Evolutionary conservation across 225 moss, liverwort and hornwort genomes (phyloP).

Genomic region (Polytrichum commune): DNA sequence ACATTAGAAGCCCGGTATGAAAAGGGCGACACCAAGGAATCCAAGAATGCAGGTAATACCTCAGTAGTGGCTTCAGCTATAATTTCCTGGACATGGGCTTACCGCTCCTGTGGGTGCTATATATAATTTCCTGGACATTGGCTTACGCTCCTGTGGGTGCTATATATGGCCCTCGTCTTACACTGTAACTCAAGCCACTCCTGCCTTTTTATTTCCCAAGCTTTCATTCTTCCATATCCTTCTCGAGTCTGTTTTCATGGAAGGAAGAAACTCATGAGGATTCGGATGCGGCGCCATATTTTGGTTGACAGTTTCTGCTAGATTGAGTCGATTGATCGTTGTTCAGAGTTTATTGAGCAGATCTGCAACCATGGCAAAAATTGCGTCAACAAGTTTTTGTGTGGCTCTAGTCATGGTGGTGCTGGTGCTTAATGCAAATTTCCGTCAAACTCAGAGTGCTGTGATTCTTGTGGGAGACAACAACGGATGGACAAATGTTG

Average conservation of each 20-base stretch:
- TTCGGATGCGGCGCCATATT: background rate
- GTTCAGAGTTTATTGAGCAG: background rate
- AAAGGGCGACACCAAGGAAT: too few relatives aligned
- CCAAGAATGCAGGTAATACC: too few relatives aligned
- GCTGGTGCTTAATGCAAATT: background rate
- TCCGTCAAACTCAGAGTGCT: background rate
- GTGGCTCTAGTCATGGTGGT: background rate
- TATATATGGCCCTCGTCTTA: background rate
- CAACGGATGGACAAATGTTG: background rate
- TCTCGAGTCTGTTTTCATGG: background rate
- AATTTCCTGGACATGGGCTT: conserved; percentile 1
- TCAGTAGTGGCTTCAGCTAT: too few relatives aligned
- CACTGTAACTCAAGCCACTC: background rate
- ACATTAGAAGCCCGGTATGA: too few relatives aligned
- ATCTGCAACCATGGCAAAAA: background rate
- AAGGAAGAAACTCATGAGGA: background rate
- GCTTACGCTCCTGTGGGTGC: background rate
- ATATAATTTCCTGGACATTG: conserved; percentile 1
- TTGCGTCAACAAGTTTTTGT: background rate
- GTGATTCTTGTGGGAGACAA: background rate
- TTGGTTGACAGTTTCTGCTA: background rate
- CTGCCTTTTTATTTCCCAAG: background rate
- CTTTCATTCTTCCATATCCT: background rate
- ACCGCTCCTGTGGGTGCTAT: background rate
- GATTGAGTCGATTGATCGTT: background rate